Evolutionary conservation across 805 yeast species (phyloP), one percentile per base, ranked within the genome.

Genomic region (Candida ulmi): DNA sequence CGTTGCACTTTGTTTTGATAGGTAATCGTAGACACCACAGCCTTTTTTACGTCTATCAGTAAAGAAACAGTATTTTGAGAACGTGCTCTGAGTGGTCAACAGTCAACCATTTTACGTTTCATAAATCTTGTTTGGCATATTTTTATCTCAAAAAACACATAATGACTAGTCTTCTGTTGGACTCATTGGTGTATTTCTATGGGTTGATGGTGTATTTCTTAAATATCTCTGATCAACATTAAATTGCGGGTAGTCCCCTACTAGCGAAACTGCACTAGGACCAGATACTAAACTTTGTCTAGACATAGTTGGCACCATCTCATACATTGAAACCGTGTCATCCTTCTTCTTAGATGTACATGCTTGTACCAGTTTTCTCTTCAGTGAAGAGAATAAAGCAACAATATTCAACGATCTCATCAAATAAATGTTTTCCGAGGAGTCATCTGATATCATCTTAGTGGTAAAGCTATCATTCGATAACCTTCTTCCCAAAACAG

Each of bases 401-500:
- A 45, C 48, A 34, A 54, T 30, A 24, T 52, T 50, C 21, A 47
- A 19, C 17, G 51, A 40, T 28, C 41, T 49, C 32, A 52, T 30
- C 30, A 52, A 47, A 36, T 54, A 52, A 6, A 21, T 21, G 8
- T 36, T 31, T 18, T 37, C 16, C 29, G 26, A 15, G 33, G 31
- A 11, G 34, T 33, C 25, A 19, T 23, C 37, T 37, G 15, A 38
- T 41, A 17, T 46, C 44, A 12, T 31, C 44, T 11, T 36, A 11
- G 17, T 40, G 3, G 46, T 43, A 36, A 60, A 62, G 40, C 72
- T 76, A 36, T 74, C 78, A 36, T 66, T 61, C 1, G 59, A 54
- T 25, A 79, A 71, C 44, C 74, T 67, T 43, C 88, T 66, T 0
- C 90, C 90, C 34, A 82, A 66, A 9, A 83, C 74, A 1, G 82